These are phyloP conservation scores for Botrytis porri DNA, from an alignment of 2,329 filamentous ascomycete genomes.

Conservation along the genomic window DNA sequence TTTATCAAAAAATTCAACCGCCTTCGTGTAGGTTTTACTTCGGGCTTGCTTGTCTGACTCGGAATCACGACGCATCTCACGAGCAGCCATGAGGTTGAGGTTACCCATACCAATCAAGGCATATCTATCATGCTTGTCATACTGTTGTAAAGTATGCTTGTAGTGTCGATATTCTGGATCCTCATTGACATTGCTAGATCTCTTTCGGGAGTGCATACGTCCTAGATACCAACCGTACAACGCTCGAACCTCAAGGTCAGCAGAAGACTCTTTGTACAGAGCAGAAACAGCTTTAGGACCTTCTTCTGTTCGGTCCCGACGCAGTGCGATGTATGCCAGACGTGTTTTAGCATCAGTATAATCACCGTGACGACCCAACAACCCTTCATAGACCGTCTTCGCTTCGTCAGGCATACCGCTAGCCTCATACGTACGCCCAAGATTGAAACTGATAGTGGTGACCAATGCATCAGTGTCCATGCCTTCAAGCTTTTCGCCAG, in stretches of 20 bases:
- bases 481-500: slow-evolving; percentile 69
- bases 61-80: slow-evolving; percentile 90
- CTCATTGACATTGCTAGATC: slow-evolving; percentile 74
- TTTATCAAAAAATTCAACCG: slow-evolving; percentile 98
- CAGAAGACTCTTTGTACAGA: slow-evolving; percentile 78
- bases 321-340: slow-evolving; percentile 84
- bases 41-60: slow-evolving; percentile 90
- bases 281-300: slow-evolving; percentile 83
- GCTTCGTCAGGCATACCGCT: slow-evolving; percentile 79
- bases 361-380: slow-evolving; percentile 80
- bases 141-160: slow-evolving; percentile 90
- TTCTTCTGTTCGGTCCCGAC: slow-evolving; percentile 76
- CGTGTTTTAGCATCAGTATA: slow-evolving; percentile 90
- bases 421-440: slow-evolving; percentile 89
- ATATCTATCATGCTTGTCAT: slow-evolving; percentile 98
- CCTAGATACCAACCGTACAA: slow-evolving; percentile 95
- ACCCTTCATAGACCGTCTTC: slow-evolving; percentile 79
- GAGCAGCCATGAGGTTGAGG: slow-evolving; percentile 74
- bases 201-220: slow-evolving; percentile 75
- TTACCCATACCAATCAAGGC: slow-evolving; percentile 97
- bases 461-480: slow-evolving; percentile 88
- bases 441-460: slow-evolving; percentile 95
- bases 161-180: slow-evolving; percentile 92
- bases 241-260: slow-evolving; percentile 86
- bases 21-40: slow-evolving; percentile 80